phyloP scores from a whole-genome alignment of 768 basidiomycete species.

The Galerina sulciceps region DNA sequence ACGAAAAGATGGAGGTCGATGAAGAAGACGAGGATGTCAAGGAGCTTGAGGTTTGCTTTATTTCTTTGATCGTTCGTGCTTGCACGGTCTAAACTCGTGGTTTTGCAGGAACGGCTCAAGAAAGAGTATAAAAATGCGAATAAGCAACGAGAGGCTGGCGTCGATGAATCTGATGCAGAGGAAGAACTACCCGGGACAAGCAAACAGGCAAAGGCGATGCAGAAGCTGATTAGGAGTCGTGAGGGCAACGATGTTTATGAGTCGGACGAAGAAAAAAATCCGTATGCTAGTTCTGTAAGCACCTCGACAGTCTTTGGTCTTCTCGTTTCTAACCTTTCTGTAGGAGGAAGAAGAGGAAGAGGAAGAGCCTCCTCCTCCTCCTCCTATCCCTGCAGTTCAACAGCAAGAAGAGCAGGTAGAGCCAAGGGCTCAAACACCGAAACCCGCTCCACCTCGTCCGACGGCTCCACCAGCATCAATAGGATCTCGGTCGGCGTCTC shows the following conservation, averaged over 20 bases:
- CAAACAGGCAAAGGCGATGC: slow-evolving; percentile 78
- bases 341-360: slow-evolving; percentile 72
- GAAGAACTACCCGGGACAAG: slow-evolving; percentile 62
- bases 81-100: slow-evolving; percentile 8
- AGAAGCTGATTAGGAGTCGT: slow-evolving; percentile 82
- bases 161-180: slow-evolving; percentile 82
- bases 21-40: slow-evolving; percentile 86
- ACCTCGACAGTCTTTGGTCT: not conserved
- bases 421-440: slow-evolving; percentile 52
- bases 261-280: slow-evolving; percentile 83
- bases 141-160: slow-evolving; percentile 67
- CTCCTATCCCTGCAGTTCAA: slow-evolving; percentile 45
- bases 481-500: slow-evolving; percentile 65
- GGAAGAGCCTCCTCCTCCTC: slow-evolving; percentile 59
- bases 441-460: slow-evolving; percentile 33
- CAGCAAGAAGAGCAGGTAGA: slow-evolving; percentile 52
- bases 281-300: slow-evolving; percentile 79
- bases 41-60: slow-evolving; percentile 67
- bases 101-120: slow-evolving; percentile 76
- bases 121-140: slow-evolving; percentile 81
- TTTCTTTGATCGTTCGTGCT: not conserved
- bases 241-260: slow-evolving; percentile 87
- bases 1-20: slow-evolving; percentile 75
- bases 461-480: slow-evolving; percentile 32
- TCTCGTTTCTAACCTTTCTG: not conserved